A percentile compares a stretch with the other conserved stretches of the same genome.
Conservation (phyloP, 2,329 filamentous ascomycete species). For the Microdochium bolleyi region DNA sequence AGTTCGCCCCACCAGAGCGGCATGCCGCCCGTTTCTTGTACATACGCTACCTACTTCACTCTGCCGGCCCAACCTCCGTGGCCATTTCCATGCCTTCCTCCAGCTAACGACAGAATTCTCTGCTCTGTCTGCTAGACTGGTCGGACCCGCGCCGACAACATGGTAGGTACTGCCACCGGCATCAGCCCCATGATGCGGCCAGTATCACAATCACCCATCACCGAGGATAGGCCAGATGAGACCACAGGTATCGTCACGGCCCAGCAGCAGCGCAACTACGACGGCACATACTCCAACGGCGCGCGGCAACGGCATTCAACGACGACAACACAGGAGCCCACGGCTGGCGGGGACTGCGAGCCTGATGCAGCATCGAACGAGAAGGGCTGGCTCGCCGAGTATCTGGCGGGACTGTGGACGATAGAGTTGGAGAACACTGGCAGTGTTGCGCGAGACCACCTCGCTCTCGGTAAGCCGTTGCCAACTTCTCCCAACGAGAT, state of each 20-base stretch:
- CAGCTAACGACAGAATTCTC: conserved; percentile 1
- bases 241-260: conserved; percentile 29
- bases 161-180: conserved; percentile 18
- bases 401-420: conserved; percentile 42
- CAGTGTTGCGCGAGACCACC: conserved; percentile 73
- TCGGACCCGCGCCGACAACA: conserved; percentile 32
- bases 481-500: conserved; percentile 6
- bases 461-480: conserved; percentile 58
- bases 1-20: background rate
- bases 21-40: background rate
- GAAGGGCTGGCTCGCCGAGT: conserved; percentile 42
- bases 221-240: conserved; percentile 25
- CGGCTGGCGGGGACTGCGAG: conserved; percentile 12
- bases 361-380: conserved; percentile 13
- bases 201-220: conserved; percentile 3
- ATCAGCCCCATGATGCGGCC: conserved; percentile 10
- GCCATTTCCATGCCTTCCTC: background rate
- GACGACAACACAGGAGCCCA: conserved; percentile 7
- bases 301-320: conserved; percentile 8
- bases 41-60: too few species aligned
- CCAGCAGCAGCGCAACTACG: conserved; percentile 29
- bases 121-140: conserved; percentile 23
- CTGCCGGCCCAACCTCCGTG: background rate
- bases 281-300: conserved; percentile 21
- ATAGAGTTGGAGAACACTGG: conserved; percentile 82